These are phyloP conservation scores for Eucalyptus pauciflora DNA, from an alignment of 345 rosid species.

Conservation along the genomic window DNA sequence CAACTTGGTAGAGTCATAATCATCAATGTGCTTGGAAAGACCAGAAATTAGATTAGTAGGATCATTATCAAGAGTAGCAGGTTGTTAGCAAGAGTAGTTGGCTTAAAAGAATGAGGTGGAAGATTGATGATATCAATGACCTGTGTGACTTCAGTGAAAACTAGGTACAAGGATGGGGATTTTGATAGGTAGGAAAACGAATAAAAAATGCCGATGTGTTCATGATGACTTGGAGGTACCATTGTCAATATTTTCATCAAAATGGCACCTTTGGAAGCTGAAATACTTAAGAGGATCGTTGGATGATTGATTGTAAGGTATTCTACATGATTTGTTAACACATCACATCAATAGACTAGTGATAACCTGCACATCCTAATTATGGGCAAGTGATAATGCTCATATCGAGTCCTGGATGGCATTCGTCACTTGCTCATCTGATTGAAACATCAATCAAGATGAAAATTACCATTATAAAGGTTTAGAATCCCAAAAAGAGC, in stretches of 20 bases:
- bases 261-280: neutral
- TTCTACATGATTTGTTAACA: too few species aligned
- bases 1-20: too few species aligned
- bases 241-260: neutral
- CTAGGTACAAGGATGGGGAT: neutral
- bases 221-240: neutral
- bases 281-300: neutral
- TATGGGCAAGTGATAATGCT: too few species aligned
- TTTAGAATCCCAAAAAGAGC: neutral
- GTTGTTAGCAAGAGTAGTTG: too few species aligned
- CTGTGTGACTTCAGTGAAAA: neutral
- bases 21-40: too few species aligned
- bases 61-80: rapidly evolving
- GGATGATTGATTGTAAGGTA: too few species aligned
- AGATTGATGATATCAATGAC: neutral
- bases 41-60: too few species aligned
- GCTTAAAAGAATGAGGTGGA: too few species aligned
- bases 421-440: too few species aligned
- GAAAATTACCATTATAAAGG: neutral
- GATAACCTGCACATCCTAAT: neutral
- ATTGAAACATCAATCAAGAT: too few species aligned
- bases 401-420: too few species aligned
- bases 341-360: too few species aligned
- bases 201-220: neutral
- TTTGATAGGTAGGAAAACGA: neutral